These are phyloP conservation scores for Alternaria brassicae DNA, from an alignment of 2,329 filamentous ascomycete species.

Conservation along the genomic window DNA sequence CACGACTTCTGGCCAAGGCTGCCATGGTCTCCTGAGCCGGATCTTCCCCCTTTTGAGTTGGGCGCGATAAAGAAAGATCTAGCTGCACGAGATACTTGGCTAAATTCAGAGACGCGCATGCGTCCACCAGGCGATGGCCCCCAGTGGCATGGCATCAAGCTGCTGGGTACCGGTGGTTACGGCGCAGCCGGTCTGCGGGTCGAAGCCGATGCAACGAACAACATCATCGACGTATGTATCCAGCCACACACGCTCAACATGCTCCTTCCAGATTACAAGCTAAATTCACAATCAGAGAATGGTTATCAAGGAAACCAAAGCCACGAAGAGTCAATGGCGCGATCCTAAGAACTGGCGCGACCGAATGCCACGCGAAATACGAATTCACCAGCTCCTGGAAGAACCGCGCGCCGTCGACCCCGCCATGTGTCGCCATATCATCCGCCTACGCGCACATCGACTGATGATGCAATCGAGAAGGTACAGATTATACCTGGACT, in stretches of 20 bases:
- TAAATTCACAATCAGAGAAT: conserved; percentile 10
- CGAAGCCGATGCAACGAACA: background rate
- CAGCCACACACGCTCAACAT: background rate
- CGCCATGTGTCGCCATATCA: background rate
- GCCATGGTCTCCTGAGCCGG: background rate
- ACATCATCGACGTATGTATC: background rate
- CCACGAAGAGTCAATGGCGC: background rate
- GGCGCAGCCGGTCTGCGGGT: background rate
- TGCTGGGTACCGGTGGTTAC: background rate
- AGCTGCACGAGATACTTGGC: background rate
- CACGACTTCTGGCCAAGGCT: conserved; percentile 3
- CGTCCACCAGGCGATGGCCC: background rate
- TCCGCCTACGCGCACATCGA: conserved; percentile 12
- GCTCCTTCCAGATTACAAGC: background rate
- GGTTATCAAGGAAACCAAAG: conserved; percentile 12
- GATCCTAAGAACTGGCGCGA: conserved; percentile 7
- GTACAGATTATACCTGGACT: conserved; percentile 16
- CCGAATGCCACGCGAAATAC: conserved; percentile 14
- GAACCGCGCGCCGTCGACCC: background rate
- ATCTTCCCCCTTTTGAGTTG: background rate
- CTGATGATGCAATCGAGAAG: conserved; percentile 14
- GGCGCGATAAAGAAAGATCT: background rate
- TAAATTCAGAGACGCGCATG: background rate
- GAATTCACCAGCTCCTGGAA: conserved; percentile 18
- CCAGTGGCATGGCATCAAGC: background rate